phyloP scores from a whole-genome alignment of 768 basidiomycete genomes.

The Suillus occidentalis region DNA sequence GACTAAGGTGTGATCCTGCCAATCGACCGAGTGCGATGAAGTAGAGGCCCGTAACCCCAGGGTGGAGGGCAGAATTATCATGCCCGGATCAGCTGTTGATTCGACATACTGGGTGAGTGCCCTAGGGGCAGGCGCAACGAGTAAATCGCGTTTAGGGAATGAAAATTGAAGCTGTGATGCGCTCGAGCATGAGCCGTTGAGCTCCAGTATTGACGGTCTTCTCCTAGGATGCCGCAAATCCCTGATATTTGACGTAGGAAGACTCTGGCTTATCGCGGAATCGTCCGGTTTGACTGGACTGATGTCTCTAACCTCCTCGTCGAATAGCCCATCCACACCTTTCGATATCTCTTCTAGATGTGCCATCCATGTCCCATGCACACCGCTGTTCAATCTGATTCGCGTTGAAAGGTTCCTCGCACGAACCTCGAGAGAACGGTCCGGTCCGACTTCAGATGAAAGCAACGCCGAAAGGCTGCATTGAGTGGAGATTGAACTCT shows the following conservation, averaged over 20 bases:
- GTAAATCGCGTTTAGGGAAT: conserved; percentile 48
- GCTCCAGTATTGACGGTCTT: conserved; percentile 47
- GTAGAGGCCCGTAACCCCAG: conserved; percentile 55
- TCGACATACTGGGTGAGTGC: conserved; percentile 75
- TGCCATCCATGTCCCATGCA: conserved; percentile 61
- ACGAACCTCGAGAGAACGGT: conserved; percentile 46
- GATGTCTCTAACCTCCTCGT: conserved; percentile 19
- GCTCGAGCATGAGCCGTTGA: conserved; percentile 25
- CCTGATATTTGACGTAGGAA: conserved; percentile 40
- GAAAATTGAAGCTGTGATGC: conserved; percentile 52
- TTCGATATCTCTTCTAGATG: conserved; percentile 65
- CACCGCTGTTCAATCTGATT: conserved; percentile 44
- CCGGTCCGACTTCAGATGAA: conserved; percentile 45
- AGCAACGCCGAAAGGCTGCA: conserved; percentile 52
- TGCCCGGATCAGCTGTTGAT: conserved; percentile 50
- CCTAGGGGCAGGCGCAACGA: conserved; percentile 69
- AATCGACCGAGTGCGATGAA: conserved; percentile 26
- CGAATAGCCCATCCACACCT: conserved; percentile 62
- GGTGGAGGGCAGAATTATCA: conserved; percentile 66
- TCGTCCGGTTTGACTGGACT: conserved; percentile 14
- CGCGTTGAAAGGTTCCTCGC: conserved; percentile 53
- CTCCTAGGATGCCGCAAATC: conserved; percentile 34
- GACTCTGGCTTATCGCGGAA: conserved; percentile 42
- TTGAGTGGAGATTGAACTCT: conserved; percentile 74
- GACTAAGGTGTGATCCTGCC: conserved; percentile 6